phyloP scores from a whole-genome alignment of 257 asterid species.

The Fraxinus americana region DNA sequence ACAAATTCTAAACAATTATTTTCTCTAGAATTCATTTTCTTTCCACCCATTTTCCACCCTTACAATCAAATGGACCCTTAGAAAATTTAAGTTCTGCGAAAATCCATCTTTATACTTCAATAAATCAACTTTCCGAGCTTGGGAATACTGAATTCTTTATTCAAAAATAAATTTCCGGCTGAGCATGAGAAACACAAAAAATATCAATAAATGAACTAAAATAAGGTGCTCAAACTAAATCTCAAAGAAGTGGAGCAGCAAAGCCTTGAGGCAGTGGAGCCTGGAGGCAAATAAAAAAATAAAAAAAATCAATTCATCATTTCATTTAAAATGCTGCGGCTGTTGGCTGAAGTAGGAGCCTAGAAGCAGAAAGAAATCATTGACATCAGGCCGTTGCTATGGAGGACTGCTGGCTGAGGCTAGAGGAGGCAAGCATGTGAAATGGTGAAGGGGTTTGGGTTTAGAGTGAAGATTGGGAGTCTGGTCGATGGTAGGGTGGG shows the following conservation, averaged over 20 bases:
- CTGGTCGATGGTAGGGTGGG: neutral
- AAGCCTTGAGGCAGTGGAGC: neutral
- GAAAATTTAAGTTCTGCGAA: neutral
- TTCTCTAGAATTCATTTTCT: too few relatives aligned
- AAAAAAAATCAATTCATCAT: too few relatives aligned
- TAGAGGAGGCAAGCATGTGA: neutral
- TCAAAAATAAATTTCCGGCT: neutral
- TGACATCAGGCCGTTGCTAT: neutral
- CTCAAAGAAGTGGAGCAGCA: neutral
- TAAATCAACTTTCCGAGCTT: too few relatives aligned
- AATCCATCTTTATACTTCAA: neutral
- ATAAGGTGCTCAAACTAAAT: neutral
- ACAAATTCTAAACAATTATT: too few relatives aligned
- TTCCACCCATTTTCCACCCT: too few relatives aligned
- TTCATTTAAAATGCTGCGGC: neutral
- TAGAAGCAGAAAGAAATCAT: neutral
- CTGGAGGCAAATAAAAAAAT: neutral
- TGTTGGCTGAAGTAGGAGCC: neutral
- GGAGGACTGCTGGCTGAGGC: neutral
- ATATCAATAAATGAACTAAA: neutral
- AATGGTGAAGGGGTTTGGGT: neutral
- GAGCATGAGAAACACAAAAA: too few relatives aligned
- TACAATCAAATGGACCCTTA: too few relatives aligned
- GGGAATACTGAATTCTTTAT: neutral
- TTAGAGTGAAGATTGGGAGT: neutral